A percentile compares a stretch with the other conserved stretches of the same genome.
These are phyloP conservation scores for Purshia tridentata DNA, from an alignment of 306 rosid species.

Conservation along the genomic window DNA sequence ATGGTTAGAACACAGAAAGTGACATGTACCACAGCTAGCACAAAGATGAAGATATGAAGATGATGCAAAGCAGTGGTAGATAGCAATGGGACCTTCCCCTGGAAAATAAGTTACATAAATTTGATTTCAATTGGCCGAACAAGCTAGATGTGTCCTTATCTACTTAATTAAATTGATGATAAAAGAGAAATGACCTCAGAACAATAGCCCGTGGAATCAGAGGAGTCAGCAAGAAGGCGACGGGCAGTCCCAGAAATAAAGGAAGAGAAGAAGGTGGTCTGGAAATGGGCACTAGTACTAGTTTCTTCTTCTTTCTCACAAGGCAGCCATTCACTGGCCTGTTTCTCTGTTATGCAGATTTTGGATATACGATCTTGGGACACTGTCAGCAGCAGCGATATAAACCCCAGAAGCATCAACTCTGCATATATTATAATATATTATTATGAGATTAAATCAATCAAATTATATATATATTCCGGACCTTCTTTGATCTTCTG, in stretches of 20 bases:
- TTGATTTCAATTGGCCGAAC: too few relatives aligned
- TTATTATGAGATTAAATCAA: too few relatives aligned
- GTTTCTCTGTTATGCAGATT: constrained; percentile 28
- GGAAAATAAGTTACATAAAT: not conserved
- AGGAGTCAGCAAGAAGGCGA: constrained; percentile 30
- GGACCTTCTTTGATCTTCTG: constrained; percentile 44
- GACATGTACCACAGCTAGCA: constrained; percentile 40
- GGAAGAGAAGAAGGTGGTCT: constrained; percentile 7
- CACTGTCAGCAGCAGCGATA: constrained; percentile 36
- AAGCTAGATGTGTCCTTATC: too few relatives aligned
- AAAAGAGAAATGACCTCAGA: not conserved
- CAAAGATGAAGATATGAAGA: constrained; percentile 45
- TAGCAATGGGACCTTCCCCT: constrained; percentile 37
- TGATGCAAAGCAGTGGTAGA: constrained; percentile 38
- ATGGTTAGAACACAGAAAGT: constrained; percentile 38
- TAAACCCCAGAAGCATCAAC: constrained; percentile 41
- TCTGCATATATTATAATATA: too few relatives aligned
- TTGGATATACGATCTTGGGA: constrained; percentile 25
- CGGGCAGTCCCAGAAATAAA: constrained; percentile 19
- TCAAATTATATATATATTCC: not conserved
- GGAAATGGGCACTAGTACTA: constrained; percentile 25
- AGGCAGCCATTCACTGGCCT: constrained; percentile 33
- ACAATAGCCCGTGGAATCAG: constrained; percentile 17
- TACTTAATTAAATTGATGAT: too few relatives aligned
- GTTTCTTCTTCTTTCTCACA: constrained; percentile 11